Conservation (phyloP, 2,329 filamentous ascomycete genomes). For the Diaporthe aspalathi region DNA sequence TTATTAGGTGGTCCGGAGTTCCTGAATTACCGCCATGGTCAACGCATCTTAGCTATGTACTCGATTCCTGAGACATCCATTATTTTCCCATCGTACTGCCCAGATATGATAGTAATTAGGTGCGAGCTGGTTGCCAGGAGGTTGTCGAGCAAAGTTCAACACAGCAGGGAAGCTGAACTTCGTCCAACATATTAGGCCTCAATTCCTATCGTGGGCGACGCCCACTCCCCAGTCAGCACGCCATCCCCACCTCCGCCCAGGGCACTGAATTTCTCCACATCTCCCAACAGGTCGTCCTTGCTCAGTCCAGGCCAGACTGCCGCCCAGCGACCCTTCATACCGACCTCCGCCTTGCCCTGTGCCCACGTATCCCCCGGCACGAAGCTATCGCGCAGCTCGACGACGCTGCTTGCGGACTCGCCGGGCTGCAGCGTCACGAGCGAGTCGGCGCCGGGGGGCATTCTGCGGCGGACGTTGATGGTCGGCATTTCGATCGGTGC, state of each 20-base stretch:
- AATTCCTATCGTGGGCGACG: not conserved
- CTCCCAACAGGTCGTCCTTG: not conserved
- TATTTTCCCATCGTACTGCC: no score
- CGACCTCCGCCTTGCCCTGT: slow-evolving; percentile 41
- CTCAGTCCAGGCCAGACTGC: not conserved
- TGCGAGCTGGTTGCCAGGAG: no score
- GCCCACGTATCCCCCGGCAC: not conserved
- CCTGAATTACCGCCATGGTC: no score
- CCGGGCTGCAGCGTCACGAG: slow-evolving; percentile 55
- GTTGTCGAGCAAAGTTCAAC: no score
- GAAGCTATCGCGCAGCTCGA: slow-evolving; percentile 1
- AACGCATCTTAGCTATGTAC: no score
- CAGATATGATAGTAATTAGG: no score
- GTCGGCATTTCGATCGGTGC: slow-evolving; percentile 51
- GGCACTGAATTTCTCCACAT: not conserved
- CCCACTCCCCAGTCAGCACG: slow-evolving; percentile 5
- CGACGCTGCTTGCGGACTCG: slow-evolving; percentile 34
- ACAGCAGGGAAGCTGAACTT: not conserved
- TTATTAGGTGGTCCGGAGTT: no score
- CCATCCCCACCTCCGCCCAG: slow-evolving; percentile 5
- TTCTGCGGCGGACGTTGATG: slow-evolving; percentile 53
- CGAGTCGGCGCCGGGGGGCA: slow-evolving; percentile 54
- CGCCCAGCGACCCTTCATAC: not conserved
- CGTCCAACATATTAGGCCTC: not conserved
- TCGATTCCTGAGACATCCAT: no score